Evolutionary conservation across 345 rosid genomes (phyloP), one percentile per base, ranked within the genome.

Genomic region (Arabis alpina): DNA sequence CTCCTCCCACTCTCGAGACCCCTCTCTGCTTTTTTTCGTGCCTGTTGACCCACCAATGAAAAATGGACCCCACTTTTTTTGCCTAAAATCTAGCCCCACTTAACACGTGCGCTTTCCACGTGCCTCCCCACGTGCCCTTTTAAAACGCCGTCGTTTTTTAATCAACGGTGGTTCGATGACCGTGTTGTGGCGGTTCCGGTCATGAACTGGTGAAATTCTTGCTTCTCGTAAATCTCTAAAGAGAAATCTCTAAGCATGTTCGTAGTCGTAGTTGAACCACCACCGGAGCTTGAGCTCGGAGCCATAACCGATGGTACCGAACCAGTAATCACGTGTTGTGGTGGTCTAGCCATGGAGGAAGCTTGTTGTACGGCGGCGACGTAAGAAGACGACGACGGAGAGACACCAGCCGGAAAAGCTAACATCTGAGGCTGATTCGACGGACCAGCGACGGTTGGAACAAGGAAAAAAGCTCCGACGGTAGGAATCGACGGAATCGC

Each of bases 171-270:
- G 50, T 88, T 84, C 7, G 87, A 63, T 39, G 93, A 72, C 52
- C 86, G 80, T 39, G 65, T 49, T 8, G 71, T 15, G 13, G 64
- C 67, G 11, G 68, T 69, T 10, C 57, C 67, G 52, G 76, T 66
- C 91, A 84, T 79, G 80, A 87, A 80, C 73, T 83, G 91, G 25
- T 74, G 76, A 24, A 85, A 88, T 79, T 92, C 91, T 60, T 83
- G 85, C 47, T 84, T 84, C 10, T 92, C 90, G 80, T 77, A 84
- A 73, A 85, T 82, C 82, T 87, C 93, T 70, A 87, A 60, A 5
- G 96, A 87, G 66, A 92, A 86, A 69, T 89, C 94, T 63, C 94
- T 77, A 1, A 89, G 87, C 84, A 71, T 85, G 64, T 83, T 86
- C 5, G 92, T 77, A 2, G 80, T 56, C 0, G 16, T 3, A 0